These are phyloP conservation scores for Ustilago lituana DNA, from an alignment of 1,284 basidiomycete genomes.

Conservation along the genomic window DNA sequence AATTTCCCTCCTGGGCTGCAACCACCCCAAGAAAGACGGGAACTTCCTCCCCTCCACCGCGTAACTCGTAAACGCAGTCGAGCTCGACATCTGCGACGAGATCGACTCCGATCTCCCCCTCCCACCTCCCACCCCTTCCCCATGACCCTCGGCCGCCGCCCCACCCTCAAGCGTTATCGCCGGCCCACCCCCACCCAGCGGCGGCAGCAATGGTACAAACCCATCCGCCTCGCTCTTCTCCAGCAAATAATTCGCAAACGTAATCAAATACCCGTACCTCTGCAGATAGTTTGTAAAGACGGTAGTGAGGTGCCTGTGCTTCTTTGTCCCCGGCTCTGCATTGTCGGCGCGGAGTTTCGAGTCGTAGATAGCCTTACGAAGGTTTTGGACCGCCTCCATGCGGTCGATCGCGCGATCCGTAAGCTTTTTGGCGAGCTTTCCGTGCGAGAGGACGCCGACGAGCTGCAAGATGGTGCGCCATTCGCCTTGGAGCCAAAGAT, in stretches of 20 bases:
- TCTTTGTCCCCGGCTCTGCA: constrained; percentile 55
- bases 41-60: constrained; percentile 31
- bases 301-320: constrained; percentile 48
- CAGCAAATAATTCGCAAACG: constrained; percentile 93
- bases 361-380: constrained; percentile 65
- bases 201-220: constrained; percentile 21
- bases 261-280: constrained; percentile 83
- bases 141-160: neutral
- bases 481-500: constrained; percentile 75
- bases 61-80: constrained; percentile 22
- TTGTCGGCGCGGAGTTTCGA: constrained; percentile 61
- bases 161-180: constrained; percentile 14
- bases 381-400: constrained; percentile 66
- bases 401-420: constrained; percentile 73
- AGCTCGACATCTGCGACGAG: constrained; percentile 24
- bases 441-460: constrained; percentile 87
- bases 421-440: constrained; percentile 90
- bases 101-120: constrained; percentile 27
- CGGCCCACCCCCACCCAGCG: constrained; percentile 28
- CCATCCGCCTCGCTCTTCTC: constrained; percentile 72
- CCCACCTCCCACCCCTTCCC: neutral
- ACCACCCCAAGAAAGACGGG: constrained; percentile 62
- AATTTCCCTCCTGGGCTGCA: constrained; percentile 63
- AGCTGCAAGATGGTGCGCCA: constrained; percentile 97
- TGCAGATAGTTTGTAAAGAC: constrained; percentile 64